Conservation (phyloP, 257 asterid genomes). For the Plectranthus barbatus region DNA sequence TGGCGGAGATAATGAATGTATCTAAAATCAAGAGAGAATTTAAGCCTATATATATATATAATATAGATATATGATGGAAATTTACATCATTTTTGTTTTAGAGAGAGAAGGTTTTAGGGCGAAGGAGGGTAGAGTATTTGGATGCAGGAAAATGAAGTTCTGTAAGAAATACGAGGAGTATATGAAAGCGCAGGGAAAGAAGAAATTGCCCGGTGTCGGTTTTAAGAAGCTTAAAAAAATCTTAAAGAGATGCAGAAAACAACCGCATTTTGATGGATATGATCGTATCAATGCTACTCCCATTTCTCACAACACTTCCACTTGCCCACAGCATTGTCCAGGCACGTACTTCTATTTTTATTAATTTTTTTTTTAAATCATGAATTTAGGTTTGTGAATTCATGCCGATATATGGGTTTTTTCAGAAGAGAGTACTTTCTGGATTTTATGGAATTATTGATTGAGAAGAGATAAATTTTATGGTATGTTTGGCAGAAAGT, state of each 20-base stretch:
- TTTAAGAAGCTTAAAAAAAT: slow-evolving; percentile 84
- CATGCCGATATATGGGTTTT: background rate
- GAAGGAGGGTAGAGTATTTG: background rate
- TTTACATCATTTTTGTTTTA: background rate
- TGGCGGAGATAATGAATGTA: no score
- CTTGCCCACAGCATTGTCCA: slow-evolving; percentile 64
- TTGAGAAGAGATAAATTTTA: background rate
- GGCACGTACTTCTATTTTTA: slow-evolving; percentile 24
- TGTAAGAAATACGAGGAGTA: slow-evolving; percentile 90
- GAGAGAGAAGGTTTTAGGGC: background rate
- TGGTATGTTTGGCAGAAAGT: background rate
- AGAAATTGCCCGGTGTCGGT: slow-evolving; percentile 71
- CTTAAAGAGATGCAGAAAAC: slow-evolving; percentile 57
- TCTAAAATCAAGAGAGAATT: background rate
- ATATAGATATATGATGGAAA: background rate
- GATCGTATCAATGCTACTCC: background rate
- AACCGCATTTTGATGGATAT: slow-evolving; percentile 11
- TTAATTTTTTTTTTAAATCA: background rate
- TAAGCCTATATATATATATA: background rate
- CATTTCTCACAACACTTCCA: slow-evolving; percentile 19
- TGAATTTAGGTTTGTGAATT: background rate
- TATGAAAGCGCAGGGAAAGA: slow-evolving; percentile 55
- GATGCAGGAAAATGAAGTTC: slow-evolving; percentile 51
- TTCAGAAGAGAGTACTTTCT: no score
- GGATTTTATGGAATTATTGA: background rate